These are phyloP conservation scores for Myxozyma lipomycoides DNA, from an alignment of 805 yeast genomes.

Conservation along the genomic window DNA sequence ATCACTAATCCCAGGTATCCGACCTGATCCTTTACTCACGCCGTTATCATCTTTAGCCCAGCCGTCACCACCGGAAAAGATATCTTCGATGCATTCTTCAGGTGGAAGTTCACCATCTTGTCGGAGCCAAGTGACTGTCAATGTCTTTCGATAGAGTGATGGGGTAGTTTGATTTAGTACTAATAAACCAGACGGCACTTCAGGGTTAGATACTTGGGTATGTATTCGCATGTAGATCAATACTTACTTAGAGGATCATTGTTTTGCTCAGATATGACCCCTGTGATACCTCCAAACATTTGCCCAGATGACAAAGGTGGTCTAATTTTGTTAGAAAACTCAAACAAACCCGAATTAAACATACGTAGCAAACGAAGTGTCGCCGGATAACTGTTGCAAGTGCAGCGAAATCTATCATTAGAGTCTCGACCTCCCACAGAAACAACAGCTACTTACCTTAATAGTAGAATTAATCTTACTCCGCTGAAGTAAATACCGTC, in stretches of 20 bases:
- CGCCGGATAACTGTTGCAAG: constrained; percentile 20
- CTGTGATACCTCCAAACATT: constrained; percentile 51
- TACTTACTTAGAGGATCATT: constrained; percentile 19
- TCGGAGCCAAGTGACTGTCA: constrained; percentile 27
- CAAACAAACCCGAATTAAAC: constrained; percentile 5
- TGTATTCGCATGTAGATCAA: too few relatives aligned
- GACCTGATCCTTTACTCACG: not conserved
- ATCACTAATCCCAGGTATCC: constrained; percentile 63
- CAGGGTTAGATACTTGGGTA: too few relatives aligned
- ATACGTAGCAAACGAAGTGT: constrained; percentile 18
- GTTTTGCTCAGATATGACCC: constrained; percentile 37
- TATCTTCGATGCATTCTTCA: constrained; percentile 67
- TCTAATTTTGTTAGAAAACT: constrained; percentile 2
- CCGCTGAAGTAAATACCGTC: constrained; percentile 66
- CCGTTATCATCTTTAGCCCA: constrained; percentile 33
- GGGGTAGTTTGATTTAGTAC: constrained; percentile 8
- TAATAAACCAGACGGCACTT: constrained; percentile 1
- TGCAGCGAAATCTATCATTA: constrained; percentile 11
- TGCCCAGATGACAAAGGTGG: constrained; percentile 40
- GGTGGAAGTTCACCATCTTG: constrained; percentile 43
- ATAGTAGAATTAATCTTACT: constrained; percentile 82
- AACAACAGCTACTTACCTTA: constrained; percentile 33
- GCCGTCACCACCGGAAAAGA: constrained; percentile 67
- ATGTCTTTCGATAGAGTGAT: constrained; percentile 23
- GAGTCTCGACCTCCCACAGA: too few relatives aligned